Percentiles rank a stretch among this genome's conserved stretches.
phyloP scores from a whole-genome alignment of 331 rosid species.

The Acacia concinna region DNA sequence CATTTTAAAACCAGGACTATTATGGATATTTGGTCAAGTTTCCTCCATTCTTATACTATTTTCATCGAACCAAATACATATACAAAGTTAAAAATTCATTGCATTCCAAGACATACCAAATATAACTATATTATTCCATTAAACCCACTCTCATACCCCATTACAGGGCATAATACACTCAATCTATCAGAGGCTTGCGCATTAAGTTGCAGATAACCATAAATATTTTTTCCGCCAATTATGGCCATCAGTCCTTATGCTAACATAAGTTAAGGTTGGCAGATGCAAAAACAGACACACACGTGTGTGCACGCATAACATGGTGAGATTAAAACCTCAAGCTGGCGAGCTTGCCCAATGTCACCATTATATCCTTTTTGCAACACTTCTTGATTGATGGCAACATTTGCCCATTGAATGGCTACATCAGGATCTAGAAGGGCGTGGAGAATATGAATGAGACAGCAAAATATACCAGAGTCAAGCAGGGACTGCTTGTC shows the following conservation, averaged over 20 bases:
- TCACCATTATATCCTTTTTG: constrained; percentile 50
- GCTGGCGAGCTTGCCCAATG: constrained; percentile 63
- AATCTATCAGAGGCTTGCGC: background rate
- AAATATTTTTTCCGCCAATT: background rate
- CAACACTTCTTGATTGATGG: constrained; percentile 40
- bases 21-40: background rate
- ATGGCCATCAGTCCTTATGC: background rate
- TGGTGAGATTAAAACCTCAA: constrained; percentile 70
- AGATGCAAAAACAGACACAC: background rate
- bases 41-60: background rate
- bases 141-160: background rate
- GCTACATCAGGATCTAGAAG: constrained; percentile 81
- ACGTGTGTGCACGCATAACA: background rate
- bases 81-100: too few species aligned
- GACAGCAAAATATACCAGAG: constrained; percentile 98
- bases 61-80: background rate
- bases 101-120: background rate
- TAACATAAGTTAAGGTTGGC: background rate
- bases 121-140: background rate
- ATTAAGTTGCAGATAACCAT: background rate
- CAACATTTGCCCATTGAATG: constrained; percentile 46
- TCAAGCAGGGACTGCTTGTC: constrained; percentile 99
- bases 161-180: background rate
- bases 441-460: constrained; percentile 83
- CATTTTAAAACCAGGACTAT: background rate